Percentiles rank a stretch among this genome's conserved stretches.
Evolutionary conservation across 1,284 basidiomycete genomes (phyloP).

Genomic region (Moniliophthora roreri): DNA sequence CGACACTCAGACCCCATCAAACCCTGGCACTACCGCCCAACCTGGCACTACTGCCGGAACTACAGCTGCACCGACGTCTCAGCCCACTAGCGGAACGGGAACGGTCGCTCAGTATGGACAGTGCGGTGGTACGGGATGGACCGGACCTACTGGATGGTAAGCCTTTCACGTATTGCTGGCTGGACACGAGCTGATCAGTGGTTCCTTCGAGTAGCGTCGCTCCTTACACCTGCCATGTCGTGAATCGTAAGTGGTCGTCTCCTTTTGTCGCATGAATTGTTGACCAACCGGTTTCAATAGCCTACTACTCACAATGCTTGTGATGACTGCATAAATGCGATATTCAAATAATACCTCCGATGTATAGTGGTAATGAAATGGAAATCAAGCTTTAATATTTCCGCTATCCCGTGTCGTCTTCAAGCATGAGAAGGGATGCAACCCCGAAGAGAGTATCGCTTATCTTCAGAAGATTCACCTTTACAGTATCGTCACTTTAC

Average conservation of each 20-base stretch:
- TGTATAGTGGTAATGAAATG: no score
- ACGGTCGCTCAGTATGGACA: conserved; percentile 1
- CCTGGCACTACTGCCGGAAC: background rate
- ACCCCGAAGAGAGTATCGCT: no score
- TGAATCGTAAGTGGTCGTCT: background rate
- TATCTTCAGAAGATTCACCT: no score
- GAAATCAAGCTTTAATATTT: no score
- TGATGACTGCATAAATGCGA: background rate
- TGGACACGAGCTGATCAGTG: no score
- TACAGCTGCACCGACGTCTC: background rate
- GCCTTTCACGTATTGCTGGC: background rate
- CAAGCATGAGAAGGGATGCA: no score
- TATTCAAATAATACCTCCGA: no score
- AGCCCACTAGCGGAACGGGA: background rate
- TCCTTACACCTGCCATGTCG: background rate
- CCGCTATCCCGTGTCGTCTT: no score
- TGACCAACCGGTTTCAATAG: background rate
- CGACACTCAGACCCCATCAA: background rate
- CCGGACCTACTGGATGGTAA: background rate
- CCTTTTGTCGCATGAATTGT: background rate
- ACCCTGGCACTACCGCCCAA: background rate
- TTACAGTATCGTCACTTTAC: no score
- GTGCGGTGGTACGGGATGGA: conserved; percentile 1
- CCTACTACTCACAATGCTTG: conserved; percentile 2
- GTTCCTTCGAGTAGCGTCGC: background rate